Base-by-base conservation (phyloP, 2,329 filamentous ascomycete species). In the Botrytis squamosa region DNA sequence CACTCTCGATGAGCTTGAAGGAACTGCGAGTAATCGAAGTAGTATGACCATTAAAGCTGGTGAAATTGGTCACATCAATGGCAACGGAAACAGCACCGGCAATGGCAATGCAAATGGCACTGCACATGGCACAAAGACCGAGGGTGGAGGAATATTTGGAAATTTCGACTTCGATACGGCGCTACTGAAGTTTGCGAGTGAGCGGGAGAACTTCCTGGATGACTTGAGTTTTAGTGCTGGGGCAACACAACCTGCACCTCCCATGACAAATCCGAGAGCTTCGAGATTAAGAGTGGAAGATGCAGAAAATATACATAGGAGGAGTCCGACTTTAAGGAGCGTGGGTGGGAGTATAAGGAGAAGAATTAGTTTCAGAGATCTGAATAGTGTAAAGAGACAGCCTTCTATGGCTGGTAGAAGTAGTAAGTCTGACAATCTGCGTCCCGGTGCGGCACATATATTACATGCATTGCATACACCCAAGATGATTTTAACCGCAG, bases 101-200 rank as follows among this genome's bases (percentile, higher is more conserved):
- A 52, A n/a, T n/a, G 25, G 49, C 25, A 52, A 52, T 25, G 25
- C 22, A 52, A n/a, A 52, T 5, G 49, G 49, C 25, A 55, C 16
- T n/a, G 25, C 25, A 22, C 52, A 40, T 44, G 29, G 44, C 16
- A 46, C 36, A 22, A 77, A 75, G 49, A 69, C 75, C 52, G 75
- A 74, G 36, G 77, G 76, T 33, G 77, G 76, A 38, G 63, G 76
- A 62, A 76, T 76, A 29, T 83, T 88, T 75, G 84, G 83, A 74
- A 94, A 97, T 80, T 94, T 93, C 80, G 96, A 98, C 82, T 99
- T 99, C 80, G 96, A 98, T 81, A 91, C 93, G 80, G 95, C 96
- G 40, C 86, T 99, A 77, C 85, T 94, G 80, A 98, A 98, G 84
- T 99, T 99, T 82, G 94, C 96, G 64, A 92, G 91, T n/a, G 95